Base-by-base conservation (phyloP, 2,329 filamentous ascomycete species). In the Dactylella cylindrospora region DNA sequence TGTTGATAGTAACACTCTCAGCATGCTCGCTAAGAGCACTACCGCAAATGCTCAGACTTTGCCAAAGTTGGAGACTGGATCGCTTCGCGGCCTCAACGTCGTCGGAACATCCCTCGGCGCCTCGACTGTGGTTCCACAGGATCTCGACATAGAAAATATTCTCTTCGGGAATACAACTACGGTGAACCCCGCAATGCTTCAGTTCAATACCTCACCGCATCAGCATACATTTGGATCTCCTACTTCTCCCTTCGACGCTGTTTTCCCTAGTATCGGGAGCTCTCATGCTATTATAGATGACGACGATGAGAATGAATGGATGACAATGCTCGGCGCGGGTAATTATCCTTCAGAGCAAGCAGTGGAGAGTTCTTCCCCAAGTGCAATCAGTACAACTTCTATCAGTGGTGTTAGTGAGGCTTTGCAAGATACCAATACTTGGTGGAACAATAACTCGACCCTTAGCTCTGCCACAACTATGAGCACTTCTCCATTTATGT, bases 321-420 rank as follows among this genome's bases (percentile, higher is more conserved):
- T 84, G 74, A 84, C 84, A 59, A 86, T 86, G 62, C 47, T 68
- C 13, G 66, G 67, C 13, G 35, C 60, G 40, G 39, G 60, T 38
- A 38, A 66, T 10, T 57, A 64, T 23, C 17, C 64, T 40, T 59
- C 54, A 49, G 46, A 66, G 40, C 50, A 67, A 59, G 67, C 88
- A 22, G 81, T 96, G 49, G 91, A 95, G 69, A 90, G 87, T 59
- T 97, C 93, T 8, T 97, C 93, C 10, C 93, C 93, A 12, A 97
- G 93, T 6, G 90, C 90, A 39, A 91, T 97, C 72, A 97, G 91
- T 76, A 95, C 88, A 35, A 88, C 88, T 59, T 97, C 90, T 74
- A 90, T 94, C 70, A 91, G 87, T 72, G 88, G 85, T 44, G 87
- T 90, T 72, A 94, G 88, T 73, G 93, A 97, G 71, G 83, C 90